Percentiles rank a stretch among this genome's conserved stretches.
Conservation (phyloP, 1,284 basidiomycete species). For the Puccinia triticina region DNA sequence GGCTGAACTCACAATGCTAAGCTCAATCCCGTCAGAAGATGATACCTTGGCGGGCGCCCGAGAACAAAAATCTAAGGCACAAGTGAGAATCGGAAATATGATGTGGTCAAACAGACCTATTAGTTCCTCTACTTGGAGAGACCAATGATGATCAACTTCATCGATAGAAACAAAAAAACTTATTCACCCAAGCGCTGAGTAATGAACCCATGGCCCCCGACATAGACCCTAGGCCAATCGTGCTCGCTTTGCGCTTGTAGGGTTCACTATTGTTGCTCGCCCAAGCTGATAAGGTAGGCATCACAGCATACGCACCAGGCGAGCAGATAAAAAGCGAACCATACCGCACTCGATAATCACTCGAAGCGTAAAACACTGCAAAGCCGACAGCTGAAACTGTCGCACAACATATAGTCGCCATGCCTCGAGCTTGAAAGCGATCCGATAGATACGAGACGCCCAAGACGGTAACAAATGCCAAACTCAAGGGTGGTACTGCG, state of each 20-base stretch:
- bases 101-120: background rate
- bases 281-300: constrained; percentile 6
- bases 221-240: constrained; percentile 15
- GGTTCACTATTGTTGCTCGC: constrained; percentile 12
- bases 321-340: constrained; percentile 24
- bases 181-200: constrained; percentile 26
- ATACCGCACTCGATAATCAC: constrained; percentile 2
- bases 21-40: background rate
- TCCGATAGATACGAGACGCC: constrained; percentile 12
- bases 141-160: no score
- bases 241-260: constrained; percentile 13
- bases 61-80: constrained; percentile 6
- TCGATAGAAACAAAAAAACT: background rate
- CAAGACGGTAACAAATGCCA: constrained; percentile 8
- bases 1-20: constrained; percentile 10
- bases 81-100: background rate
- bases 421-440: constrained; percentile 10
- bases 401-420: background rate
- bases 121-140: background rate
- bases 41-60: constrained; percentile 2
- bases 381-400: constrained; percentile 14
- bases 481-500: background rate
- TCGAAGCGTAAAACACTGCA: constrained; percentile 23
- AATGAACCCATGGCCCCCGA: background rate
- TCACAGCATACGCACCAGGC: constrained; percentile 12